Conservation (phyloP, 169 alveolate species). For the Theileria parva region DNA sequence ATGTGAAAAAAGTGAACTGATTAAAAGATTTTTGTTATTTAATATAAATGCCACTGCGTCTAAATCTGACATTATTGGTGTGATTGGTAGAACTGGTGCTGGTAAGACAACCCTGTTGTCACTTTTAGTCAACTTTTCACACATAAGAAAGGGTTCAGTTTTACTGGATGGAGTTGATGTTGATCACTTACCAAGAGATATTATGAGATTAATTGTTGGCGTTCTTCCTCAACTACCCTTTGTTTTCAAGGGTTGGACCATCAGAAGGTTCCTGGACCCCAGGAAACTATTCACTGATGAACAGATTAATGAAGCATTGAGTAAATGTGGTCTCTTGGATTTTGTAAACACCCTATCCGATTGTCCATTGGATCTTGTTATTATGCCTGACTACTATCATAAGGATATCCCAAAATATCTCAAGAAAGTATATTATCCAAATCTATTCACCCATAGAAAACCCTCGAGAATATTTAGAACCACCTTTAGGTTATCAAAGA, state of each 20-base stretch:
- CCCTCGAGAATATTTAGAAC: not conserved
- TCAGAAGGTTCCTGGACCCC: constrained; percentile 62
- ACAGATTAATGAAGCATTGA: constrained; percentile 38
- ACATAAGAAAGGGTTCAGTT: constrained; percentile 41
- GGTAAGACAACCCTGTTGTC: constrained; percentile 60
- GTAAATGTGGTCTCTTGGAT: constrained; percentile 46
- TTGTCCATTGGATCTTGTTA: constrained; percentile 37
- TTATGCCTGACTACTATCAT: constrained; percentile 17
- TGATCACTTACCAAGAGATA: constrained; percentile 29
- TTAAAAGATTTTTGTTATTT: not conserved
- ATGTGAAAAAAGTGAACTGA: constrained; percentile 7
- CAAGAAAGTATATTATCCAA: constrained; percentile 7
- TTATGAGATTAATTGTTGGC: constrained; percentile 46
- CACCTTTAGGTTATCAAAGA: not conserved
- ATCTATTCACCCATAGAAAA: constrained; percentile 1
- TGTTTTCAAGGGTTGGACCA: constrained; percentile 65
- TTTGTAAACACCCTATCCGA: constrained; percentile 18
- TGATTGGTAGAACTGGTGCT: constrained; percentile 66
- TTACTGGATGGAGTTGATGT: constrained; percentile 63
- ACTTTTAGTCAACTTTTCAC: constrained; percentile 25
- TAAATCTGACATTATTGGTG: constrained; percentile 41
- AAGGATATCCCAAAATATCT: constrained; percentile 25
- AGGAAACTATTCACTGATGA: constrained; percentile 52
- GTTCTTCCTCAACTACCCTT: constrained; percentile 60
- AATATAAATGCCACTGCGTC: constrained; percentile 25